phyloP scores from a whole-genome alignment of 2,329 filamentous ascomycete species.

The Talaromyces pinophilus region DNA sequence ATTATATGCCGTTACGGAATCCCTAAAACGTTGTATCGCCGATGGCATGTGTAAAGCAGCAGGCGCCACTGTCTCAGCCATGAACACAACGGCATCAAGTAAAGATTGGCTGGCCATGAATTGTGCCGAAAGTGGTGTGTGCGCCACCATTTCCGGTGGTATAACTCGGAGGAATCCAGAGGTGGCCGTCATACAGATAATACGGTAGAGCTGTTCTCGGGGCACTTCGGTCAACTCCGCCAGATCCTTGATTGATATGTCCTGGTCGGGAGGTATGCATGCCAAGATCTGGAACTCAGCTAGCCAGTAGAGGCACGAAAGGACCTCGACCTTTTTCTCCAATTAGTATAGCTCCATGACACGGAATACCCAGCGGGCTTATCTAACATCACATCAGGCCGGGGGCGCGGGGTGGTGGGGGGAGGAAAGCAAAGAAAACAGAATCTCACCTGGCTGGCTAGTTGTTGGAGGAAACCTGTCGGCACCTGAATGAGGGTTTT shows the following conservation, averaged over 20 bases:
- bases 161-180: slow-evolving; percentile 42
- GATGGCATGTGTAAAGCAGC: slow-evolving; percentile 38
- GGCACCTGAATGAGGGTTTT: slow-evolving; percentile 18
- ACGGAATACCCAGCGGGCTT: not conserved
- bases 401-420: no score
- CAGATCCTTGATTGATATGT: slow-evolving; percentile 42
- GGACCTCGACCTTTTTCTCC: slow-evolving; percentile 31
- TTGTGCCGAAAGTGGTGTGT: slow-evolving; percentile 42
- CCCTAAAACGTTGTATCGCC: slow-evolving; percentile 13
- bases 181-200: slow-evolving; percentile 39
- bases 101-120: slow-evolving; percentile 39
- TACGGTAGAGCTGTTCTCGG: slow-evolving; percentile 39
- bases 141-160: slow-evolving; percentile 36
- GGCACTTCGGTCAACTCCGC: slow-evolving; percentile 47
- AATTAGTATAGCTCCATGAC: not conserved
- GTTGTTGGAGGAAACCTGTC: slow-evolving; percentile 30
- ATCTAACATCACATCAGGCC: not conserved
- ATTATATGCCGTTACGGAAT: no score
- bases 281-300: slow-evolving; percentile 49
- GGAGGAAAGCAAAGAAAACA: not conserved
- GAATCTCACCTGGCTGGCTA: slow-evolving; percentile 24
- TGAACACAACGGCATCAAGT: slow-evolving; percentile 45
- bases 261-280: slow-evolving; percentile 45
- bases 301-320: slow-evolving; percentile 48
- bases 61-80: slow-evolving; percentile 39